Base-by-base conservation (phyloP, 768 basidiomycete genomes). In the Ramaria sp. region DNA sequence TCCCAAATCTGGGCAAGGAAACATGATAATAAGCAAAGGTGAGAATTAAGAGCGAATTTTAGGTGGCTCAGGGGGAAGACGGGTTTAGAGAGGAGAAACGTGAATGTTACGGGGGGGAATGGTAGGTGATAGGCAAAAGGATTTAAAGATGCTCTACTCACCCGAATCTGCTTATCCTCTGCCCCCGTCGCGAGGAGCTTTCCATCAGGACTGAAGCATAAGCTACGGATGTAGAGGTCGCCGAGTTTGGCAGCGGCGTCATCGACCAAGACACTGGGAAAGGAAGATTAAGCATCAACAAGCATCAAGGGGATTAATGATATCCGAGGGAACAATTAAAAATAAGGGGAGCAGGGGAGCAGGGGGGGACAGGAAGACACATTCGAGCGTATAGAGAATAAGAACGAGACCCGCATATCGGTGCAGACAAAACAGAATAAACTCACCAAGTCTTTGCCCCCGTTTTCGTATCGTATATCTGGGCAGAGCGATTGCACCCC, bases 1-100 rank as follows among this genome's bases (percentile, higher is more conserved):
- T 94, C 90, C 93, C 93, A 96, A 61, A 96, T 89, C 87, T 93
- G 62, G 7, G 36, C n/a, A n/a, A n/a, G n/a, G n/a, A n/a, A n/a
- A n/a, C n/a, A n/a, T n/a, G n/a, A n/a, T n/a, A n/a, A n/a, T 32
- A 10, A 32, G 30, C 30, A 32, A 10, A 5, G 30, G 30, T 32
- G 5, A 10, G 30, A 10, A 5, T 5, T 5, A 32, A 18, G 38
- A 15, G 15, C 18, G 38, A 37, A 39, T 32, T 5, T 5, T 10
- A 32, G 30, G 38, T 15, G 38, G 15, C 4, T 39, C 3, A 39
- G 38, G 16, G 38, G 18, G 16, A 45, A 12, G 7, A 13, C 16
- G 42, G 20, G 9, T 7, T 44, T n/a, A 44, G 16, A 44, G 20
- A 44, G 8, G 20, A 37, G 30, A 20, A 55, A 24, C 25, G 45